Evolutionary conservation across 495 filamentous ascomycete species (phyloP), one percentile per base, ranked within the genome.

Genomic region (Wilcoxina mikolae): DNA sequence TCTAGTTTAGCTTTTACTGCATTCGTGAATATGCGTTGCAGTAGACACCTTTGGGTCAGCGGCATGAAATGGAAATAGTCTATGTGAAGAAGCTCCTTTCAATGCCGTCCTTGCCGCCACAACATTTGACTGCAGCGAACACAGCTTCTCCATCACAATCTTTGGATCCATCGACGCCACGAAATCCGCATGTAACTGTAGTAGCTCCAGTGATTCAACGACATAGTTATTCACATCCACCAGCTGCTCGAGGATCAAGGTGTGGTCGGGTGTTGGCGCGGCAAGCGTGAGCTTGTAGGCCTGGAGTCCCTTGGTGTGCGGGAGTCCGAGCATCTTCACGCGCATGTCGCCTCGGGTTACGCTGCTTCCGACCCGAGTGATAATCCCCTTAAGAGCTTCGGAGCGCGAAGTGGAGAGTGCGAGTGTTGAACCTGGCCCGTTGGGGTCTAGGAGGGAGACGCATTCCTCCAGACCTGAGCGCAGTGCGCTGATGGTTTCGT

Each of bases 391-490:
- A 29, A 96, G 80, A 56, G 75, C 79, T 71, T 98, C 91, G 44
- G 83, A 86, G 17, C 93, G 77, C 31, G 82, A 71, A n/a, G 87
- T 91, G 51, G 84, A 88, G 25, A 96, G 73, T 4, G 85, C 89
- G 45, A 98, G 78, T 3, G 89, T 98, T 51, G 80, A 85, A 11
- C 84, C 84, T 1, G 82, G 81, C 59, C 94, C 85, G 55, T 80
- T 72, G 2, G 90, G 87, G 9, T 85, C 79, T 29, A 98, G 77
- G 7, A 96, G 77, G 23, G 78, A 76, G 45, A 82, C 79, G 68
- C 91, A 96, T 71, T 95, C 88, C 68, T 88, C 79, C 15, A 98
- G 79, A 45, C 90, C 88, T 63, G 78, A 76, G 68, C 87, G 85
- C 55, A 98, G 68, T 11, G 84, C 81, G 26, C 71, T 71, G 29